These are phyloP conservation scores for Geranium brycei DNA, from an alignment of 345 rosid genomes.

Conservation along the genomic window DNA sequence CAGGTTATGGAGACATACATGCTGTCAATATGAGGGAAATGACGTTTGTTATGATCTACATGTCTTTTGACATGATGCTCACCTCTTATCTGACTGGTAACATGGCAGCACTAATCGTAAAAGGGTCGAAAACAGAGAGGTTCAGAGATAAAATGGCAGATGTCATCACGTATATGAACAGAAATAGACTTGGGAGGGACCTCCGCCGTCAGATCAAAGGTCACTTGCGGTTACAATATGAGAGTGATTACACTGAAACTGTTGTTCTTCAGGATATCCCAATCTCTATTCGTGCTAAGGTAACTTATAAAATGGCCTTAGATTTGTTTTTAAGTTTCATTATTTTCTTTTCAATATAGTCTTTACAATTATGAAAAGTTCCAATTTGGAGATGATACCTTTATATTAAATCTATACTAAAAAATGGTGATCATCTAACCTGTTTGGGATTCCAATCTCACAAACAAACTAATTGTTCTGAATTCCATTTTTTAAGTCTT, in stretches of 20 bases:
- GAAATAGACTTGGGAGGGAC: conserved; percentile 49
- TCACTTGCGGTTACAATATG: conserved; percentile 50
- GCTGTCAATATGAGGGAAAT: conserved; percentile 80
- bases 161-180: conserved; percentile 51
- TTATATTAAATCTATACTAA: too few species aligned
- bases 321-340: background rate
- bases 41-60: conserved; percentile 71
- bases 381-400: background rate
- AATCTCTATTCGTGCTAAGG: conserved; percentile 61
- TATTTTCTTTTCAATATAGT: too few species aligned
- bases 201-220: conserved; percentile 50
- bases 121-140: conserved; percentile 78
- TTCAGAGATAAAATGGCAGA: conserved; percentile 70
- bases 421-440: background rate
- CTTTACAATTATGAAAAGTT: too few species aligned
- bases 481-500: background rate
- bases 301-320: conserved; percentile 9
- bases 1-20: conserved; percentile 90
- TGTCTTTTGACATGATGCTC: conserved; percentile 81
- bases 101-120: conserved; percentile 82
- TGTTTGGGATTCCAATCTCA: background rate
- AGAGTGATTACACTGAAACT: conserved; percentile 42
- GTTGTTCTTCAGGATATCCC: conserved; percentile 74
- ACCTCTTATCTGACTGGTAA: conserved; percentile 86
- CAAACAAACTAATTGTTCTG: background rate